These are phyloP conservation scores for Astrephomene gubernaculifera DNA, from an alignment of 139 green algal genomes.

Conservation along the genomic window DNA sequence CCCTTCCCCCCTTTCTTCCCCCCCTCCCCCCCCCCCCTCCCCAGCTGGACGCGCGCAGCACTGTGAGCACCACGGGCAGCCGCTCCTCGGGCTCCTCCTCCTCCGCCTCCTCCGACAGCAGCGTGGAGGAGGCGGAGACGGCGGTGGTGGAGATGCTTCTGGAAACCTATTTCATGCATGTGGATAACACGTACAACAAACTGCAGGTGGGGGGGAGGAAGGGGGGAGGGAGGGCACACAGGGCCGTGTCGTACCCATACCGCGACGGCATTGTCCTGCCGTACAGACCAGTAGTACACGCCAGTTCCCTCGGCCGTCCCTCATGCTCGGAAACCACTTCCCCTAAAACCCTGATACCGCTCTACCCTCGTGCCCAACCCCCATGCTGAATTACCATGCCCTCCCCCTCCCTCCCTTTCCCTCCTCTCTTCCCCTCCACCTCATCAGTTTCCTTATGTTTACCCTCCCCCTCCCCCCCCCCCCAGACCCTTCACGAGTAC, in stretches of 20 bases:
- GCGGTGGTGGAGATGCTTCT: slow-evolving; percentile 84
- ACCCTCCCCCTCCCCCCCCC: too few species aligned
- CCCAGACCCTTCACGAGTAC: slow-evolving; percentile 65
- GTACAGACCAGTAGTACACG: too few species aligned
- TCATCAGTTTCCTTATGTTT: too few species aligned
- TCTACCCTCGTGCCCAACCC: too few species aligned
- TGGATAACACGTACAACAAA: slow-evolving; percentile 80
- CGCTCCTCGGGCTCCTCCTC: slow-evolving; percentile 26
- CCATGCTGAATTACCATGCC: too few species aligned
- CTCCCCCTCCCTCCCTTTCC: neutral
- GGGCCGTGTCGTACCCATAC: too few species aligned
- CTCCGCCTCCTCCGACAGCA: slow-evolving; percentile 48
- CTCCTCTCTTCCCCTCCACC: neutral
- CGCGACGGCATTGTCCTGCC: too few species aligned
- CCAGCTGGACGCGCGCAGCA: slow-evolving; percentile 12
- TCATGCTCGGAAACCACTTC: too few species aligned
- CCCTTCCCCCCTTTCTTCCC: neutral
- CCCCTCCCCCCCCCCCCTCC: too few species aligned
- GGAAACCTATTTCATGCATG: slow-evolving; percentile 76
- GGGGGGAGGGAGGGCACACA: slow-evolving; percentile 58
- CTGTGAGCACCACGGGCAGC: slow-evolving; percentile 30
- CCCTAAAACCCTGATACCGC: too few species aligned
- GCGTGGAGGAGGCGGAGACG: slow-evolving; percentile 71
- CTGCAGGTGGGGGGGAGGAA: slow-evolving; percentile 66
- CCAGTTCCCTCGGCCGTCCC: too few species aligned